Evolutionary conservation across 2,329 filamentous ascomycete species (phyloP), one percentile per base, ranked within the genome.

Genomic region (Sodiomyces alkalinus): DNA sequence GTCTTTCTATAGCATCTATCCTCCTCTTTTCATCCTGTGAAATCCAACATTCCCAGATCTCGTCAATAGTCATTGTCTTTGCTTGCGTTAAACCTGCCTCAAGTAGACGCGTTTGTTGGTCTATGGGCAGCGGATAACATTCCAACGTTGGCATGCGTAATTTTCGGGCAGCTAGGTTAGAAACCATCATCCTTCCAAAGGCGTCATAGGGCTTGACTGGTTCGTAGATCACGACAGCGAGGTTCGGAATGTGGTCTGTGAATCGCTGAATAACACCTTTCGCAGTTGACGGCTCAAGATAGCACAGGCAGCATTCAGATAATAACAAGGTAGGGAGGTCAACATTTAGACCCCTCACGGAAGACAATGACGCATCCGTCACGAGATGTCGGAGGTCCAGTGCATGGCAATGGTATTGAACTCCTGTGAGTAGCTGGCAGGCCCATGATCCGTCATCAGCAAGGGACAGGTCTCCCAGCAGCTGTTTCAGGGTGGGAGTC

Each of bases 271-370:
- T 51, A 4, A 87, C 72, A 2, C 56, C 53, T 20, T 64, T 60
- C 0, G 85, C 77, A 28, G 74, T 65, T 0, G 63, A 43, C 0
- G 74, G 64, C 7, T 75, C 64, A 2, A 98, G 67, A 45, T 98
- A 98, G 48, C 90, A 82, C 18, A 98, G 66, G 48, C 90, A 98
- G 62, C 90, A 96, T 52, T 98, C 90, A 0, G 87, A 96, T 6
- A 98, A 64, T 15, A 98, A 54, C 7, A 98, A 56, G 0, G 90
- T 98, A 0, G 90, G 83, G 0, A 81, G 14, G 14, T n/a, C 13
- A 44, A 41, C 4, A 70, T 45, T 11, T 34, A 19, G 5, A 34
- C 33, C 16, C 37, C 24, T 9, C 23, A 13, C 23, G 23, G 14
- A 25, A 16, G 25, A 16, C 12, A 19, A 20, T 16, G 45, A 32